Percentiles rank a stretch among this genome's conserved stretches.
These are phyloP conservation scores for Tolypocladium guangdongense DNA, from an alignment of 2,329 filamentous ascomycete species.

Conservation along the genomic window DNA sequence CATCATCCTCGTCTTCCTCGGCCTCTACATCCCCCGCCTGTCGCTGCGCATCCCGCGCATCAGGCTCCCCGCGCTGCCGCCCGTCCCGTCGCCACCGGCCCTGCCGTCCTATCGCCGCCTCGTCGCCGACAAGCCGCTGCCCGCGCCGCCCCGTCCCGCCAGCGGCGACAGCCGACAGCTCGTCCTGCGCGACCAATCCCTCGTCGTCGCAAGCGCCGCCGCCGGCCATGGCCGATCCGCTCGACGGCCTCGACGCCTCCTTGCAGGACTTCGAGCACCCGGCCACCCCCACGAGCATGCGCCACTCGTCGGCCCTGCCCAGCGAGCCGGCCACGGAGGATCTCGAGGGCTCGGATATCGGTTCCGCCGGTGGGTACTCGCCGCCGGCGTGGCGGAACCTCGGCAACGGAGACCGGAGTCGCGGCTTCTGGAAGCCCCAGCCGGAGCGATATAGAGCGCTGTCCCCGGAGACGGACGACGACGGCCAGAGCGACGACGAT, in stretches of 20 bases:
- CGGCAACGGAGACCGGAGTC: constrained; percentile 46
- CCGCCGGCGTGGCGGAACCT: constrained; percentile 51
- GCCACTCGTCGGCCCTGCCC: constrained; percentile 19
- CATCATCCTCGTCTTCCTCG: constrained; percentile 39
- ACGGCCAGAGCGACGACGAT: constrained; percentile 17
- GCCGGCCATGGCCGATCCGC: constrained; percentile 19
- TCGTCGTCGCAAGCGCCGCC: constrained; percentile 11
- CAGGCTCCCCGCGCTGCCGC: constrained; percentile 20
- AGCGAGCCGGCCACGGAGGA: constrained; percentile 25
- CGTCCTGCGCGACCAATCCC: constrained; percentile 21
- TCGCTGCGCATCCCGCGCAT: constrained; percentile 22
- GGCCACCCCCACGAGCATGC: constrained; percentile 22
- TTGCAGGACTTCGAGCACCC: constrained; percentile 44
- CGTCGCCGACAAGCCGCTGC: constrained; percentile 15
- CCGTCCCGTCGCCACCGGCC: background rate
- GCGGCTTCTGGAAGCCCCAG: constrained; percentile 42
- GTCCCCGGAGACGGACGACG: constrained; percentile 17
- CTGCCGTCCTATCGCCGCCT: constrained; percentile 8
- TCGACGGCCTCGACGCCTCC: constrained; percentile 37
- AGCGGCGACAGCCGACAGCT: constrained; percentile 10
- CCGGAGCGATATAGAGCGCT: constrained; percentile 1
- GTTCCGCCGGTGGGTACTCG: constrained; percentile 46
- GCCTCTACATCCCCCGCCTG: constrained; percentile 32
- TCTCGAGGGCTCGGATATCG: constrained; percentile 33
- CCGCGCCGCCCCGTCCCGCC: constrained; percentile 11